phyloP scores from a whole-genome alignment of 306 rosid species.

The Sechiopsis laciniata region DNA sequence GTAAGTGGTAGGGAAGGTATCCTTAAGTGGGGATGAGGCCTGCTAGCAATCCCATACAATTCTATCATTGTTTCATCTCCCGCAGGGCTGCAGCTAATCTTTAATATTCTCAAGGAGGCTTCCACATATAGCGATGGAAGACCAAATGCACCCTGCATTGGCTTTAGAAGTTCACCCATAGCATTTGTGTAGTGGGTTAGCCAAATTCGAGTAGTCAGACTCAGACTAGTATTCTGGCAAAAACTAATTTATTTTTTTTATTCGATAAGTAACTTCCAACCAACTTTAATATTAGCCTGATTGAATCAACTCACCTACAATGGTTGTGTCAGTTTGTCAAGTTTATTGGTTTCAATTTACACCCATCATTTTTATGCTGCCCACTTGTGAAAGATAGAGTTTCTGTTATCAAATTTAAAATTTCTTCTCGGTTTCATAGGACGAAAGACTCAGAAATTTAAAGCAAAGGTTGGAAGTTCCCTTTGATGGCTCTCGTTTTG shows the following conservation, averaged over 20 bases:
- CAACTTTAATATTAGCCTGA: neutral
- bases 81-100: neutral
- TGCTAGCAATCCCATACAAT: neutral
- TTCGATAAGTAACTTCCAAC: neutral
- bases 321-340: neutral
- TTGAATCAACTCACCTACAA: neutral
- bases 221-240: neutral
- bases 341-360: neutral
- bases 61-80: neutral
- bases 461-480: conserved; percentile 69
- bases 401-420: neutral
- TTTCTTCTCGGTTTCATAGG: conserved; percentile 33
- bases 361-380: neutral
- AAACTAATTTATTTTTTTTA: neutral
- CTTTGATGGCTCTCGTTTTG: conserved; percentile 67
- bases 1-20: neutral
- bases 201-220: neutral
- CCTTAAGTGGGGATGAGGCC: conserved; percentile 3
- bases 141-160: neutral
- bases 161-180: neutral
- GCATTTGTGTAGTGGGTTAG: neutral
- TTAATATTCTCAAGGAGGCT: neutral
- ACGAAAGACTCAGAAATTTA: conserved; percentile 58
- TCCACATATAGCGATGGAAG: neutral
- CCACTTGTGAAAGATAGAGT: neutral